Evolutionary conservation across 2,329 filamentous ascomycete species (phyloP).

Genomic region (Monilinia vaccinii-corymbosi): DNA sequence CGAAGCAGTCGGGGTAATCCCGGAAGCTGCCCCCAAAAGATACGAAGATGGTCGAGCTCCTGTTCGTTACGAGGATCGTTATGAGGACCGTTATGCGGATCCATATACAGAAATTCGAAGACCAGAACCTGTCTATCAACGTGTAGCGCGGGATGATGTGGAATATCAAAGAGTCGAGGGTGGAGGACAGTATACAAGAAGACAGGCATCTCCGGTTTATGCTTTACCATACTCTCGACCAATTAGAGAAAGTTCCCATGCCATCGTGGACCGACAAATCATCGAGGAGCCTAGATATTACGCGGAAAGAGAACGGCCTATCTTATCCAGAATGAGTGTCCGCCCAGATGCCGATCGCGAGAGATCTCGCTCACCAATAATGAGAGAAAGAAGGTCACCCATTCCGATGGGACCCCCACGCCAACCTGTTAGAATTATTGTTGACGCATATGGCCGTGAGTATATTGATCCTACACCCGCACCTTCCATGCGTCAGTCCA

Average conservation of each 20-base stretch:
- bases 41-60: constrained; percentile 17
- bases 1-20: constrained; percentile 27
- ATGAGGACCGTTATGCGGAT: constrained; percentile 17
- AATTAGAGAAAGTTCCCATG: constrained; percentile 23
- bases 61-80: constrained; percentile 11
- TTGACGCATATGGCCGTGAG: constrained; percentile 76
- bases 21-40: constrained; percentile 15
- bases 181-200: constrained; percentile 19
- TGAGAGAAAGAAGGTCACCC: constrained; percentile 37
- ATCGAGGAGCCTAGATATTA: constrained; percentile 34
- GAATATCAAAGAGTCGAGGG: constrained; percentile 18
- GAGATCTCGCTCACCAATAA: constrained; percentile 40
- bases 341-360: constrained; percentile 41
- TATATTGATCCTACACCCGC: constrained; percentile 53
- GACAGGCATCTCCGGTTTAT: constrained; percentile 24
- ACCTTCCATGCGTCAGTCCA: constrained; percentile 41
- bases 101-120: constrained; percentile 22
- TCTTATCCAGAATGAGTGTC: constrained; percentile 38
- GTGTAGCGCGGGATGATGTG: constrained; percentile 24
- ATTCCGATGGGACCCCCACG: constrained; percentile 39
- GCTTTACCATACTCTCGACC: constrained; percentile 23
- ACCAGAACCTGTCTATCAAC: constrained; percentile 21
- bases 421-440: constrained; percentile 55
- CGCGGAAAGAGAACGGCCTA: constrained; percentile 30
- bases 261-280: constrained; percentile 22